These are phyloP conservation scores for Lipomyces starkeyi DNA, from an alignment of 805 yeast genomes.

Conservation along the genomic window DNA sequence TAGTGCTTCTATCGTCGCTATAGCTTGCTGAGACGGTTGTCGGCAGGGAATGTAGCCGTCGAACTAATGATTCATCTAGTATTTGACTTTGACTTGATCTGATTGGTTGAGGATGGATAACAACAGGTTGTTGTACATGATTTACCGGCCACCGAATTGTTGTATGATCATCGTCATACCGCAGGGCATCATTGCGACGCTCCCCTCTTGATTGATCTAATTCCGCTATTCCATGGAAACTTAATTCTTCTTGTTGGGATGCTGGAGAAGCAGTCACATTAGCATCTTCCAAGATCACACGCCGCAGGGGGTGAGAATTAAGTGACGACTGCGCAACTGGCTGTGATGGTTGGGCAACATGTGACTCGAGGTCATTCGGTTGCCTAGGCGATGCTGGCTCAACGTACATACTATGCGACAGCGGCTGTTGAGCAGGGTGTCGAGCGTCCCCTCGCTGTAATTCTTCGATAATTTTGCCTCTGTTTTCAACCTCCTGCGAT, in stretches of 20 bases:
- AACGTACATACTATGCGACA: constrained; percentile 6
- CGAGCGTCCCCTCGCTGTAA: constrained; percentile 5
- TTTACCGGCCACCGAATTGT: background rate
- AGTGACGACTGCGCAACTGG: background rate
- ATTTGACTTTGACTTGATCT: background rate
- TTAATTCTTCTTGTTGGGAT: background rate
- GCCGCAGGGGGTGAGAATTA: background rate
- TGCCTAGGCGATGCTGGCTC: constrained; percentile 11
- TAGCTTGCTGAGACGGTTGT: background rate
- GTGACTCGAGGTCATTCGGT: background rate
- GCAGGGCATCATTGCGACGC: background rate
- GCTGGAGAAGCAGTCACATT: background rate
- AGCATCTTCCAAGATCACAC: background rate
- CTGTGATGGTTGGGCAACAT: background rate
- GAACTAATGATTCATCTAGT: background rate
- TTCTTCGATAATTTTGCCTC: constrained; percentile 20
- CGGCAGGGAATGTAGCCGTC: background rate
- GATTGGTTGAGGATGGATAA: background rate
- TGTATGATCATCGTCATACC: background rate
- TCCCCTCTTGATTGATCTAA: background rate
- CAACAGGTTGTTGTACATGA: background rate
- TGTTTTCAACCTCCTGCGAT: constrained; percentile 23
- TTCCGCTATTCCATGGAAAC: background rate
- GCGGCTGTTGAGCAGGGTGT: background rate
- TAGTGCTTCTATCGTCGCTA: background rate